Percentiles rank a stretch among this genome's conserved stretches.
These are phyloP conservation scores for Lunularia cruciata DNA, from an alignment of 225 moss, liverwort and hornwort species.

Conservation along the genomic window DNA sequence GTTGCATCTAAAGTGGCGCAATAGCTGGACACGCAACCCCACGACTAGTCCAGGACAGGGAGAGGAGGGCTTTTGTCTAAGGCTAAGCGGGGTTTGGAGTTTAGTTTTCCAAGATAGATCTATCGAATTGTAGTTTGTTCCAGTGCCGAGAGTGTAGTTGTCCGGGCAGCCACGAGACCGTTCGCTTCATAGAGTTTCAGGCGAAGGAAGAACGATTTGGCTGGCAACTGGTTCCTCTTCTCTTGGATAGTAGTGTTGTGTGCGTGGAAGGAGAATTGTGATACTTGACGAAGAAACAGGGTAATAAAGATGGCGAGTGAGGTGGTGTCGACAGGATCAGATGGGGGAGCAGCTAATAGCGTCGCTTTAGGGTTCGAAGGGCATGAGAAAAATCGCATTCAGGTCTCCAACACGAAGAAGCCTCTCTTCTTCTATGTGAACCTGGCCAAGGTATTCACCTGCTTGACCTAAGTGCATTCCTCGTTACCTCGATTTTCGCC, in stretches of 20 bases:
- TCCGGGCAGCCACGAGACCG: conserved; percentile 12
- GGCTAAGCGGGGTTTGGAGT: conserved; percentile 4
- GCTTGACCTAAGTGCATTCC: neutral
- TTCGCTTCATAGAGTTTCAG: conserved; percentile 12
- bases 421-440: conserved; percentile 64
- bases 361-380: conserved; percentile 34
- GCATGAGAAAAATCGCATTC: conserved; percentile 58
- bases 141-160: conserved; percentile 8
- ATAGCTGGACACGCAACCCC: conserved; percentile 21
- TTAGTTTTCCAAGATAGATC: conserved; percentile 25
- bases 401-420: conserved; percentile 63
- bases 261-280: conserved; percentile 11
- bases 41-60: conserved; percentile 7
- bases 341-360: conserved; percentile 22
- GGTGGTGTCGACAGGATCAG: conserved; percentile 18
- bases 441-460: conserved; percentile 51
- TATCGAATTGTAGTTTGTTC: conserved; percentile 4
- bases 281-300: conserved; percentile 22
- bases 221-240: conserved; percentile 14
- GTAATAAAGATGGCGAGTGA: conserved; percentile 19
- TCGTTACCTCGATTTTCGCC: neutral
- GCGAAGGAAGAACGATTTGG: neutral
- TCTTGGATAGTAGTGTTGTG: conserved; percentile 7
- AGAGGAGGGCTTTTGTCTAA: conserved; percentile 8
- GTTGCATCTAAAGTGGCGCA: conserved; percentile 18